Evolutionary conservation across 2,329 filamentous ascomycete genomes (phyloP).

Genomic region (Venturia effusa): DNA sequence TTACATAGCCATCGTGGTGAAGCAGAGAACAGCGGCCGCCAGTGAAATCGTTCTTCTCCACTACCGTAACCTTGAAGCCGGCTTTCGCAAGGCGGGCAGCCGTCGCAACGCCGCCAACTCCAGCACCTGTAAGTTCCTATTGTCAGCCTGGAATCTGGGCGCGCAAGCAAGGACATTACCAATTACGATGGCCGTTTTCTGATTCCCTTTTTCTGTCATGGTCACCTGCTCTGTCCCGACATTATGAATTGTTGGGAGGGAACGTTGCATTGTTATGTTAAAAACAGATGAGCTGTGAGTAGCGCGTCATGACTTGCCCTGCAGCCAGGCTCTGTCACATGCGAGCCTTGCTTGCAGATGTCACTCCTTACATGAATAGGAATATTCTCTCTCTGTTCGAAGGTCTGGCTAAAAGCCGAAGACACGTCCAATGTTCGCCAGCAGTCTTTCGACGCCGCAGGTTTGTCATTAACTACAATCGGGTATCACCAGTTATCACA

Average conservation of each 20-base stretch:
- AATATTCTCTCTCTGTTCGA: not conserved
- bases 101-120: constrained; percentile 60
- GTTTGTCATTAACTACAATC: not conserved
- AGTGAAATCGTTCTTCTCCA: constrained; percentile 67
- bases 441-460: not conserved
- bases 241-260: not conserved
- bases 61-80: constrained; percentile 59
- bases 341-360: not conserved
- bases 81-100: constrained; percentile 61
- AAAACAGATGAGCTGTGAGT: not conserved
- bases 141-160: not conserved
- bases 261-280: not conserved
- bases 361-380: not conserved
- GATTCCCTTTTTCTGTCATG: constrained; percentile 2
- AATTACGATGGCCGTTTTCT: constrained; percentile 3
- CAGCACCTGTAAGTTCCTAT: constrained; percentile 41
- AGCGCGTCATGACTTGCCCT: not conserved
- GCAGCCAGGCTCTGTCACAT: constrained; percentile 1
- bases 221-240: not conserved
- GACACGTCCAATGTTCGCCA: not conserved
- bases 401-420: not conserved
- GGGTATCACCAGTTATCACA: constrained; percentile 1
- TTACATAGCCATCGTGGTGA: constrained; percentile 46
- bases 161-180: not conserved
- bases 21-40: constrained; percentile 62